Conservation (phyloP, 805 yeast species). For the Schizosaccharomyces lindneri region DNA sequence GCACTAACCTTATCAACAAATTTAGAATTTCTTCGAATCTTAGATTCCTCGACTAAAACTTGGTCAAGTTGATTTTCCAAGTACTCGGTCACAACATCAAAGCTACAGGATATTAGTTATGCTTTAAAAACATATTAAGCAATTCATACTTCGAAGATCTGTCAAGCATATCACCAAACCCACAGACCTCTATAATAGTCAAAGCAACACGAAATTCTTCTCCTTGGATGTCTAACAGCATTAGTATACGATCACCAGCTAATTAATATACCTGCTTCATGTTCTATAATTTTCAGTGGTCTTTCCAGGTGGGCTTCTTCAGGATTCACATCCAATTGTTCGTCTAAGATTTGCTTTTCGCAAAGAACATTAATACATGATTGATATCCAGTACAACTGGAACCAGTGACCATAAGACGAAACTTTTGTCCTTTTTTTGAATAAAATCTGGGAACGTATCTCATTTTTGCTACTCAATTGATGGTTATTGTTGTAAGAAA, state of each 20-base stretch:
- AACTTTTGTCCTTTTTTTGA: constrained; percentile 33
- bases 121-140: too few relatives aligned
- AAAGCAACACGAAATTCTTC: constrained; percentile 26
- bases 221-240: constrained; percentile 23
- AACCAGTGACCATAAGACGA: constrained; percentile 46
- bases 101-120: constrained; percentile 8
- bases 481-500: not conserved
- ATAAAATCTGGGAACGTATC: not conserved
- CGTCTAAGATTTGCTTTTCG: constrained; percentile 21
- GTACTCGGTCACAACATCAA: constrained; percentile 16
- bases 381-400: constrained; percentile 49
- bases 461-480: not conserved
- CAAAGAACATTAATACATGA: constrained; percentile 49
- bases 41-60: constrained; percentile 47
- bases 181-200: constrained; percentile 45
- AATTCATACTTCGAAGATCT: constrained; percentile 25
- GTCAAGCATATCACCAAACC: constrained; percentile 54
- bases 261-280: constrained; percentile 9
- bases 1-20: constrained; percentile 25
- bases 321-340: constrained; percentile 12
- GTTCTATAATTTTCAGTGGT: constrained; percentile 21
- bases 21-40: constrained; percentile 47
- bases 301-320: constrained; percentile 16
- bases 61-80: constrained; percentile 48
- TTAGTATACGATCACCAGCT: not conserved